Percentiles rank a stretch among this genome's conserved stretches.
Conservation (phyloP, 1,139 yeast genomes). For the Kodamaea sp. region DNA sequence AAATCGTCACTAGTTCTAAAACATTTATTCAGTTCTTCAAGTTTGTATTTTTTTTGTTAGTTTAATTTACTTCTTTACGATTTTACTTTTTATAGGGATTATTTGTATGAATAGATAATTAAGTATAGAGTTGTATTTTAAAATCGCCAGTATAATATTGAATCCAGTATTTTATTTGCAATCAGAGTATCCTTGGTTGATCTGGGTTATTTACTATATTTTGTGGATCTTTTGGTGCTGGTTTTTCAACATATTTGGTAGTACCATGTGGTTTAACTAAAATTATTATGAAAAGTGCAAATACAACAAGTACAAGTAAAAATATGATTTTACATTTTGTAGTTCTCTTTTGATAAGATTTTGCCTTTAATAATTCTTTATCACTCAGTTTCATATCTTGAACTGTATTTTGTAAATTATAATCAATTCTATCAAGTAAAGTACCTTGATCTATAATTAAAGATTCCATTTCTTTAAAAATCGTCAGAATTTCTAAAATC, state of each 20-base stretch:
- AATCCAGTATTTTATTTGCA: too few species aligned
- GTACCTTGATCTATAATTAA: slow-evolving; percentile 96
- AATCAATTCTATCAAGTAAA: slow-evolving; percentile 85
- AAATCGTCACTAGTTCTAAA: too few species aligned
- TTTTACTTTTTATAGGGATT: too few species aligned
- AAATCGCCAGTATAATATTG: too few species aligned
- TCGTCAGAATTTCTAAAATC: slow-evolving; percentile 85
- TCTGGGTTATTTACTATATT: slow-evolving; percentile 8
- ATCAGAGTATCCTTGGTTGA: slow-evolving; percentile 1
- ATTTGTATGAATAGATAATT: too few species aligned
- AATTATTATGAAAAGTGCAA: slow-evolving; percentile 68
- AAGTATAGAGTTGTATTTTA: too few species aligned
- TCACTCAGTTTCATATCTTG: slow-evolving; percentile 75
- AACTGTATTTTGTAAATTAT: slow-evolving; percentile 77
- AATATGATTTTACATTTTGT: slow-evolving; percentile 88
- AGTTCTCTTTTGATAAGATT: slow-evolving; percentile 78
- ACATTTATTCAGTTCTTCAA: too few species aligned
- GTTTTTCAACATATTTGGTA: slow-evolving; percentile 24
- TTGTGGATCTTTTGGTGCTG: slow-evolving; percentile 12
- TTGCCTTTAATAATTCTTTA: slow-evolving; percentile 72
- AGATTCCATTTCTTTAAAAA: slow-evolving; percentile 88
- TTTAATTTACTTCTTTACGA: too few species aligned
- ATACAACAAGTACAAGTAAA: slow-evolving; percentile 63
- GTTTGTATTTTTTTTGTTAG: not conserved
- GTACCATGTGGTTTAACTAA: slow-evolving; percentile 57